Percentiles rank a stretch among this genome's conserved stretches.
Conservation (phyloP, 345 rosid species). For the Conringia planisiliqua region DNA sequence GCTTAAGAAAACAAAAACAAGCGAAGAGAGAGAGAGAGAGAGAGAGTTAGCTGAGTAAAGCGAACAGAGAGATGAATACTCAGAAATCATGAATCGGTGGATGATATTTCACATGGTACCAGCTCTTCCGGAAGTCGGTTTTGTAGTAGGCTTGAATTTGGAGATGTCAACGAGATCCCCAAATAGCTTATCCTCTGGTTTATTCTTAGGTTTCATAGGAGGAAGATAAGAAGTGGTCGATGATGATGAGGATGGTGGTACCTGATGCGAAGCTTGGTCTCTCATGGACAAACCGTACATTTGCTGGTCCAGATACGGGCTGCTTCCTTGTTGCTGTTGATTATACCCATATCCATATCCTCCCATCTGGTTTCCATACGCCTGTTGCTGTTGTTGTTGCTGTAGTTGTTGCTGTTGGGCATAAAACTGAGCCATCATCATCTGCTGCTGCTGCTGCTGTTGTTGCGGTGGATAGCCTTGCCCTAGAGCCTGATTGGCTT, state of each 20-base stretch:
- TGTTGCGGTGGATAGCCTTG: conserved; percentile 39
- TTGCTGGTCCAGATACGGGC: conserved; percentile 68
- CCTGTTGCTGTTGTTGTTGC: conserved; percentile 65
- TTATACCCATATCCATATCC: conserved; percentile 80
- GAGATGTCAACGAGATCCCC: conserved; percentile 96
- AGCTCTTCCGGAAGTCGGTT: conserved; percentile 61
- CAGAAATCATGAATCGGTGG: neutral
- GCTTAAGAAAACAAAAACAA: neutral
- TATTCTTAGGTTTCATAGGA: conserved; percentile 56
- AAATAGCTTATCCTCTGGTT: conserved; percentile 82
- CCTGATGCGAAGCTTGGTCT: conserved; percentile 58
- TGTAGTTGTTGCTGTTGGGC: conserved; percentile 53
- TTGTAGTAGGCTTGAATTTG: conserved; percentile 62
- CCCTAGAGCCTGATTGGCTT: conserved; percentile 21
- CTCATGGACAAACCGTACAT: conserved; percentile 69
- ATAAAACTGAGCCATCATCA: conserved; percentile 48
- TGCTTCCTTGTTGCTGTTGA: conserved; percentile 59
- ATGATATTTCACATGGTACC: conserved; percentile 66
- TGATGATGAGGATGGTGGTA: conserved; percentile 33
- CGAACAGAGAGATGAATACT: conserved; percentile 20
- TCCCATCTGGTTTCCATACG: conserved; percentile 33
- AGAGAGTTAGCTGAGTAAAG: conserved; percentile 28
- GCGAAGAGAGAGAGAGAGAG: conserved; percentile 6
- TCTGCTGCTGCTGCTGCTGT: conserved; percentile 51
- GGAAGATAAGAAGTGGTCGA: conserved; percentile 50